Evolutionary conservation across 306 rosid species (phyloP), one percentile per base, ranked within the genome.

Genomic region (Canavalia ensiformis): DNA sequence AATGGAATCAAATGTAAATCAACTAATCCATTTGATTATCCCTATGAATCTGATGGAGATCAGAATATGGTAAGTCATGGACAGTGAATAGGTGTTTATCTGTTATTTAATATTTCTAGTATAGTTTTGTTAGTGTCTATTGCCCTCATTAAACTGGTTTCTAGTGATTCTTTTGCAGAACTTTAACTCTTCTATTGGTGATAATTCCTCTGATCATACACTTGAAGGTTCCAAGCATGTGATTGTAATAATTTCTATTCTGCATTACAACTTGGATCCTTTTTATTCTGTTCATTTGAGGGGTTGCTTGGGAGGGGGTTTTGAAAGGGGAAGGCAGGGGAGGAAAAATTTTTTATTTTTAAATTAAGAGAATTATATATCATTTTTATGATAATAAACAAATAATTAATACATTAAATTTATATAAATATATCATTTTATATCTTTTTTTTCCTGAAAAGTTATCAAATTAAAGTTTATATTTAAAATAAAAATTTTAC

Each of bases 11-110:
- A 81, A 18, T 64, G 37, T 55, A 90, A 89, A 83, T 91, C 98
- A 59, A 85, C 67, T 51, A 94, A 94, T 86, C 98, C 98, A 58
- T 94, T 94, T 83, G 98, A 94, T 83, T 83, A 81, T 85, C 88
- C 94, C 8, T 85, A 31, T 52, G 89, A 91, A 77, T 89, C 88
- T 76, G 93, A 89, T 66, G 77, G 68, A 81, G 95, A 89, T 69
- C 89, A 74, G 75, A 78, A 85, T 81, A 76, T 84, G 93, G 97
- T 94, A 90, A 55, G 90, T 44, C 29, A 7, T 33, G 3, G 42
- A 57, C 52, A 34, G 35, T 72, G 47, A 30, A 62, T 41, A 46
- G 39, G 57, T 33, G 13, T 37, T 60, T 33, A 47, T 67, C 13
- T 68, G 7, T 10, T 55, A 13, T 13, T 75, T 30, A 49, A 7